These are phyloP conservation scores for Ilyonectria destructans DNA, from an alignment of 2,329 filamentous ascomycete species.

Conservation along the genomic window DNA sequence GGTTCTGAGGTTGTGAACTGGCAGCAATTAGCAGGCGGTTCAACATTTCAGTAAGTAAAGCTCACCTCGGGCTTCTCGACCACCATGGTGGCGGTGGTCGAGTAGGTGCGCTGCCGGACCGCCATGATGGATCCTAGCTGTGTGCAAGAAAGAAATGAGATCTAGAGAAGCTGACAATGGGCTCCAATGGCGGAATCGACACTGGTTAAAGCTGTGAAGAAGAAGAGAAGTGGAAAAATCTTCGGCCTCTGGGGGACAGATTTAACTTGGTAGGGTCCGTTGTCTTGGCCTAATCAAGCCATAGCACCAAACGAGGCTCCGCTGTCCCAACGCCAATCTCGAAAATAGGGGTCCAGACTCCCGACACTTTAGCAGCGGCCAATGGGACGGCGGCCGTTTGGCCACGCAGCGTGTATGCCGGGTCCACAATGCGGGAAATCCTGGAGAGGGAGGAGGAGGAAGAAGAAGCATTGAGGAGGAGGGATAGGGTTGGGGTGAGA, in stretches of 20 bases:
- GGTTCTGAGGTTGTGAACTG: slow-evolving; percentile 31
- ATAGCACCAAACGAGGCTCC: slow-evolving; percentile 35
- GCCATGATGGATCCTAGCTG: slow-evolving; percentile 39
- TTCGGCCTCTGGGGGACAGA: slow-evolving; percentile 14
- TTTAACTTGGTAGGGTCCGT: slow-evolving; percentile 31
- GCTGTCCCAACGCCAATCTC: slow-evolving; percentile 28
- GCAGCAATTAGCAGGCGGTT: not conserved
- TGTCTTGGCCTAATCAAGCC: slow-evolving; percentile 45
- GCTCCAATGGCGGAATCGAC: slow-evolving; percentile 1
- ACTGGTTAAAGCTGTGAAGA: slow-evolving; percentile 15
- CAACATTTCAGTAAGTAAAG: slow-evolving; percentile 15
- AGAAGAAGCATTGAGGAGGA: not conserved
- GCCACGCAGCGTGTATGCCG: slow-evolving; percentile 24
- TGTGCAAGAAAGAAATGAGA: not conserved
- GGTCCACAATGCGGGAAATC: slow-evolving; percentile 45
- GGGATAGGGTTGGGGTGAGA: not conserved
- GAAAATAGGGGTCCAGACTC: slow-evolving; percentile 47
- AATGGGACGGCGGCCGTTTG: slow-evolving; percentile 39
- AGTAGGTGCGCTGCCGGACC: slow-evolving; percentile 47
- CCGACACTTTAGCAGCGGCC: slow-evolving; percentile 20
- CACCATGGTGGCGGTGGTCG: slow-evolving; percentile 37
- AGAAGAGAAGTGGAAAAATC: slow-evolving; percentile 19
- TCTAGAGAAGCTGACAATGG: not conserved
- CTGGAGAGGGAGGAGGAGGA: slow-evolving; percentile 33
- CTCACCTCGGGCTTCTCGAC: slow-evolving; percentile 37